These are phyloP conservation scores for Gloeophyllum trabeum DNA, from an alignment of 768 basidiomycete species.

Conservation along the genomic window DNA sequence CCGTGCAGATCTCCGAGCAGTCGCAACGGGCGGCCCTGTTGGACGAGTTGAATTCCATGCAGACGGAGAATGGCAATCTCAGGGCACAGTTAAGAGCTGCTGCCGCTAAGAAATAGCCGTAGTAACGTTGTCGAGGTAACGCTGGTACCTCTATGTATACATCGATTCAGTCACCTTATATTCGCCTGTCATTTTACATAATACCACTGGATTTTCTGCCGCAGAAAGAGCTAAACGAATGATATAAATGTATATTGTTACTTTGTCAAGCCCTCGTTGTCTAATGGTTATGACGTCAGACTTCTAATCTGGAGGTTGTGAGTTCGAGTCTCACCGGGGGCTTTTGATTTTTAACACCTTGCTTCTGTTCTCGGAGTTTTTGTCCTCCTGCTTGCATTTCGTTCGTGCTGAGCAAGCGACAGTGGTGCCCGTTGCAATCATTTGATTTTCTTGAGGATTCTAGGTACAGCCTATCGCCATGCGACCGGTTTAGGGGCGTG, in stretches of 20 bases:
- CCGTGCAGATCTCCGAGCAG: slow-evolving; percentile 62
- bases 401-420: no score
- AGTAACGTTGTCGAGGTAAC: no score
- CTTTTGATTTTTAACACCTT: slow-evolving; percentile 11
- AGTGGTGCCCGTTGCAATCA: no score
- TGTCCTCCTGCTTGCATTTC: no score
- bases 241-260: not conserved
- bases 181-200: no score
- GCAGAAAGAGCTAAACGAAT: no score
- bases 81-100: slow-evolving; percentile 56
- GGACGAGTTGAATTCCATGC: slow-evolving; percentile 79
- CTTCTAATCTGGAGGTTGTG: slow-evolving; percentile 85
- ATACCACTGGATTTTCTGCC: no score
- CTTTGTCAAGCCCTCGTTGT: slow-evolving; percentile 53
- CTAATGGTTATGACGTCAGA: slow-evolving; percentile 90
- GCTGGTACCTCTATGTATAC: no score
- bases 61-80: slow-evolving; percentile 65
- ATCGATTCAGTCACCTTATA: no score
- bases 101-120: slow-evolving; percentile 32
- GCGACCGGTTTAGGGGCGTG: no score
- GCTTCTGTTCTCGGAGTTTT: not conserved
- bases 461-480: no score
- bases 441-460: no score
- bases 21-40: slow-evolving; percentile 74
- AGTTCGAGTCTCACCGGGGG: slow-evolving; percentile 83